These are phyloP conservation scores for Pseudotsuga menziesii DNA, from an alignment of 75 land plant species.

Conservation along the genomic window DNA sequence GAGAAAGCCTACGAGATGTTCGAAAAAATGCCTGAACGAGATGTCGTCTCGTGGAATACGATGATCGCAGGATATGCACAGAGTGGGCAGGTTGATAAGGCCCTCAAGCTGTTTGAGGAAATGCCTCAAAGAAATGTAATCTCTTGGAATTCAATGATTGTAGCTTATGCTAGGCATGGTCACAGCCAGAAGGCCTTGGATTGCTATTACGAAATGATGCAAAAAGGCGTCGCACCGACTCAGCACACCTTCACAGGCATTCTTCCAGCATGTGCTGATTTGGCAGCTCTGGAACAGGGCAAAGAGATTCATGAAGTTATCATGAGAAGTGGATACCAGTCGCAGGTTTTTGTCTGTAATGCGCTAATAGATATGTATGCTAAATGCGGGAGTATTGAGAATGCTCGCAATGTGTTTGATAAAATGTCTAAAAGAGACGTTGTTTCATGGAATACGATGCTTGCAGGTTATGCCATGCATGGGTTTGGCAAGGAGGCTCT, in stretches of 20 bases:
- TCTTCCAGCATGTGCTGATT: conserved; percentile 8
- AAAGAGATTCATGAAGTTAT: conserved; percentile 12
- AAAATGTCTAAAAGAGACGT: conserved; percentile 2
- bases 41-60: conserved; percentile 40
- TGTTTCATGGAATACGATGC: conserved; percentile 21
- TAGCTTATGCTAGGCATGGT: conserved; percentile 6
- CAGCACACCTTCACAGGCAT: conserved; percentile 1
- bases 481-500: conserved; percentile 11
- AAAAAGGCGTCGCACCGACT: conserved; percentile 7
- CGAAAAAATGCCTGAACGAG: too few species aligned
- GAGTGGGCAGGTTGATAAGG: conserved; percentile 13
- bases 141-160: conserved; percentile 21
- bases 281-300: conserved; percentile 11
- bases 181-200: conserved; percentile 9
- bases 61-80: conserved; percentile 37
- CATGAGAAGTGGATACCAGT: conserved; percentile 3
- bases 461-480: conserved; percentile 23
- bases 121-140: conserved; percentile 5
- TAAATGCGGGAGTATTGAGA: conserved; percentile 18
- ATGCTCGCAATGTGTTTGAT: conserved; percentile 13
- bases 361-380: conserved; percentile 25
- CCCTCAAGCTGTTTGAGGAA: conserved; percentile 9
- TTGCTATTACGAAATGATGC: conserved; percentile 10
- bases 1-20: background rate
- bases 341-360: conserved; percentile 6